phyloP scores from a whole-genome alignment of 176 grass and related monocot genomes.

The Chrysopogon serrulatus region DNA sequence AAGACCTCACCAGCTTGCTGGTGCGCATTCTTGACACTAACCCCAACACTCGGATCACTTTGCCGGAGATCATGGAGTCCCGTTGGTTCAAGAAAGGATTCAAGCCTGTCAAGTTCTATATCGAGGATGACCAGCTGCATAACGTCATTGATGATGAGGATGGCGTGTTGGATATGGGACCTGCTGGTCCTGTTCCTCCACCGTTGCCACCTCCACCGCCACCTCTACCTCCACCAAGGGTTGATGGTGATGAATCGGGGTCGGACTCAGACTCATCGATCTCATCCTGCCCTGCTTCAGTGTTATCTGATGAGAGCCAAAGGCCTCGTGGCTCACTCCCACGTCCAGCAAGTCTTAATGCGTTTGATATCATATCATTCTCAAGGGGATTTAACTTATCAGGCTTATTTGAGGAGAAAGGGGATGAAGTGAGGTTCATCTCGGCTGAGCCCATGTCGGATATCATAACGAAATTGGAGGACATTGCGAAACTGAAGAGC shows the following conservation, averaged over 20 bases:
- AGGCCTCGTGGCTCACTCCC: conserved; percentile 34
- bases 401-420: conserved; percentile 82
- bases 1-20: conserved; percentile 56
- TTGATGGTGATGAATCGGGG: conserved; percentile 63
- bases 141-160: conserved; percentile 48
- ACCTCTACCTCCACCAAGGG: conserved; percentile 7
- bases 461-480: conserved; percentile 79
- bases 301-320: conserved; percentile 49
- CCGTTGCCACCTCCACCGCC: conserved; percentile 8
- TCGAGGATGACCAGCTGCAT: conserved; percentile 79
- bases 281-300: conserved; percentile 66
- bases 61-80: conserved; percentile 81
- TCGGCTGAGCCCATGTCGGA: conserved; percentile 52
- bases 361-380: conserved; percentile 99
- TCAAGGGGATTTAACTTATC: conserved; percentile 87
- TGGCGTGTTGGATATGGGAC: background rate
- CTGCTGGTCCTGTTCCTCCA: conserved; percentile 16
- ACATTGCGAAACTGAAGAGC: conserved; percentile 82
- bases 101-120: conserved; percentile 74
- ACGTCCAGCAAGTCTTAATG: conserved; percentile 86
- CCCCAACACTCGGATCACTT: conserved; percentile 57
- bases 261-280: conserved; percentile 84
- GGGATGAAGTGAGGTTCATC: conserved; percentile 76
- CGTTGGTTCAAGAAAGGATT: conserved; percentile 96
- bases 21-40: conserved; percentile 66